Conservation (phyloP, 2,329 filamentous ascomycete genomes). For the Ceratocystis variospora region DNA sequence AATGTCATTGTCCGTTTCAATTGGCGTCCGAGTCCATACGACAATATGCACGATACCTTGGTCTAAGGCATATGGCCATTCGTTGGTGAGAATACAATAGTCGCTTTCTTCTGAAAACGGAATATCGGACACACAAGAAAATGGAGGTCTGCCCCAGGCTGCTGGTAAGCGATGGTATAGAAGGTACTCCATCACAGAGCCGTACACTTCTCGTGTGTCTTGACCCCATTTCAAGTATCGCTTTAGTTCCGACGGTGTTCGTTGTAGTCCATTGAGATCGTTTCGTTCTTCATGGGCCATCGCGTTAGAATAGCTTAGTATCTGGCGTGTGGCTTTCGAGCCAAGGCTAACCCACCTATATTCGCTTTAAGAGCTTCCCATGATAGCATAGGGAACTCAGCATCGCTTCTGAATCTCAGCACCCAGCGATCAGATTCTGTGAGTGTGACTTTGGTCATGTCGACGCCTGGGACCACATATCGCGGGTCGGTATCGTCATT, state of each 20-base stretch:
- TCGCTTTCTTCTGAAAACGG: constrained; percentile 43
- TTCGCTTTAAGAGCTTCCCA: constrained; percentile 12
- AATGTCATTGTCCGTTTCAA: constrained; percentile 55
- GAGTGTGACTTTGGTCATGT: constrained; percentile 16
- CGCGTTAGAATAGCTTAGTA: not conserved
- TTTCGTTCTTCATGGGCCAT: constrained; percentile 32
- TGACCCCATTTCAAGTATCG: constrained; percentile 67
- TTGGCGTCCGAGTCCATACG: constrained; percentile 75
- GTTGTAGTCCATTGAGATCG: constrained; percentile 59
- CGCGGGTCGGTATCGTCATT: constrained; percentile 8
- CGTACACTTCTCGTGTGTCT: constrained; percentile 56
- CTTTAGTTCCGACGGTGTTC: constrained; percentile 66
- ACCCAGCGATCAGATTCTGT: constrained; percentile 18
- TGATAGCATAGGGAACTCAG: constrained; percentile 12
- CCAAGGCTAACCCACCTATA: constrained; percentile 12
- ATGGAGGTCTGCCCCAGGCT: constrained; percentile 50
- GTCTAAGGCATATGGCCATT: constrained; percentile 81
- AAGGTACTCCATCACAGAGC: constrained; percentile 68
- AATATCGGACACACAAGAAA: constrained; percentile 35
- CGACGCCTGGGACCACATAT: constrained; percentile 18
- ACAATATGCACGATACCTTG: constrained; percentile 63
- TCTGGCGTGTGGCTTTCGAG: not conserved
- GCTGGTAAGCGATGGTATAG: constrained; percentile 54
- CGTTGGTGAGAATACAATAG: constrained; percentile 65
- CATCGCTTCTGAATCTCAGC: constrained; percentile 15